Percentiles rank a stretch among this genome's conserved stretches.
Conservation (phyloP, 2,329 filamentous ascomycete species). For the Exophiala alcalophila region DNA sequence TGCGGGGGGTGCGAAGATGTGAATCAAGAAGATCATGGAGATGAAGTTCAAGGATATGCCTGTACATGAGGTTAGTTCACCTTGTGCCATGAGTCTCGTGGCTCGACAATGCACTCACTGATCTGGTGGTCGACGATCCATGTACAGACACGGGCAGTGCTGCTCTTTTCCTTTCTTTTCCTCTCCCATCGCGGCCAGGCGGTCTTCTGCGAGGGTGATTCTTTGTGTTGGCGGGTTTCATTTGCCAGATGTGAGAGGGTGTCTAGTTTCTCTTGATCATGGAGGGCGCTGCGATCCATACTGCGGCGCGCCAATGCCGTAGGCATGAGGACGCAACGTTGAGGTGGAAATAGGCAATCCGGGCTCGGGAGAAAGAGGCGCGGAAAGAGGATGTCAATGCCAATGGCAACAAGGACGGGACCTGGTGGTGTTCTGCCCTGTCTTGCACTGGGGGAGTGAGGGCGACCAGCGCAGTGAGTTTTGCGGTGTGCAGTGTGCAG, state of each 20-base stretch:
- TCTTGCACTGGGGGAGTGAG: too few relatives aligned
- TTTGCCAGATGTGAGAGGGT: not conserved
- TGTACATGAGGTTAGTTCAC: slow-evolving; percentile 36
- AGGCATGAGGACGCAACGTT: not conserved
- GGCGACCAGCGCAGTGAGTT: slow-evolving; percentile 26
- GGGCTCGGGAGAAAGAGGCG: slow-evolving; percentile 2
- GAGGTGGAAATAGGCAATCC: slow-evolving; percentile 1
- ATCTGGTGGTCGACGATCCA: slow-evolving; percentile 33
- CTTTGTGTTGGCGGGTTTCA: slow-evolving; percentile 25
- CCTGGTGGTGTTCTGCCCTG: too few relatives aligned
- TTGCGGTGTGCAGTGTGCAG: slow-evolving; percentile 3
- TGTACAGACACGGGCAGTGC: slow-evolving; percentile 26
- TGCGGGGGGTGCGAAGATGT: slow-evolving; percentile 77
- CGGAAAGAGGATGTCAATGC: slow-evolving; percentile 2
- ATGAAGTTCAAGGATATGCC: slow-evolving; percentile 84
- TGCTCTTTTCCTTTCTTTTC: slow-evolving; percentile 30
- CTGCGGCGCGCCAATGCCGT: slow-evolving; percentile 3
- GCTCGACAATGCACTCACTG: slow-evolving; percentile 21
- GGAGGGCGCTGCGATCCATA: slow-evolving; percentile 8
- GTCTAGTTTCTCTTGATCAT: slow-evolving; percentile 25
- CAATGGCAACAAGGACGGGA: slow-evolving; percentile 5
- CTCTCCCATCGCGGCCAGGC: slow-evolving; percentile 29
- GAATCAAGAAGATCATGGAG: slow-evolving; percentile 75
- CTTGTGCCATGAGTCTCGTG: not conserved
- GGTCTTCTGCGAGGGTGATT: slow-evolving; percentile 30